Percentiles rank a stretch among this genome's conserved stretches.
Evolutionary conservation across 2,329 filamentous ascomycete species (phyloP).

Genomic region (Monosporascus sp.): DNA sequence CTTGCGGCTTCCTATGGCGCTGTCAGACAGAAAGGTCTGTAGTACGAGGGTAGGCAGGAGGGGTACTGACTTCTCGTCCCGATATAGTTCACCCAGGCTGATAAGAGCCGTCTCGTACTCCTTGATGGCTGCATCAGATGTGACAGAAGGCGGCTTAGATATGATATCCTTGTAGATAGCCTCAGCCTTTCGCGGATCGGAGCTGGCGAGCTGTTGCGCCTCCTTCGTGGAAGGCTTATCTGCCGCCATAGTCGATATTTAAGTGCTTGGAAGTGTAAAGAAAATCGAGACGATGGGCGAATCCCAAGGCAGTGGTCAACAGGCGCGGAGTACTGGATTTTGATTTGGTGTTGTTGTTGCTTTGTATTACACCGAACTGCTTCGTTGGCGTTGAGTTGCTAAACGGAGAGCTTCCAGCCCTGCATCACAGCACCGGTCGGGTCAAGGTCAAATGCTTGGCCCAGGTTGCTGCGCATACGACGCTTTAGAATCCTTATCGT

Average conservation of each 20-base stretch:
- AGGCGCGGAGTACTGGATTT: too few species aligned
- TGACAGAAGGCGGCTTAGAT: constrained; percentile 75
- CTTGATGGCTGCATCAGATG: constrained; percentile 75
- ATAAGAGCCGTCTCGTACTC: constrained; percentile 90
- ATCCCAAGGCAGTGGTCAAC: too few species aligned
- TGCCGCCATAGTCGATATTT: constrained; percentile 19
- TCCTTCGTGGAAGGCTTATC: constrained; percentile 60
- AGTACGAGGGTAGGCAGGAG: background rate
- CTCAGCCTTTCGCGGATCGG: constrained; percentile 79
- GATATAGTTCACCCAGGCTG: constrained; percentile 85
- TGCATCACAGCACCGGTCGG: constrained; percentile 1
- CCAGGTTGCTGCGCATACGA: constrained; percentile 7
- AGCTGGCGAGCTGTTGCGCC: constrained; percentile 77
- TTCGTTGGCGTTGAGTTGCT: too few species aligned
- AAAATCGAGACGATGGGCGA: background rate
- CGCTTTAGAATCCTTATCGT: constrained; percentile 3
- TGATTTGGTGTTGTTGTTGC: too few species aligned
- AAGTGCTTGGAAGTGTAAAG: background rate
- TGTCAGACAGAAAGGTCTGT: background rate
- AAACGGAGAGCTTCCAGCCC: background rate
- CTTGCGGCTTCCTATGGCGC: constrained; percentile 62
- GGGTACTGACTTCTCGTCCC: constrained; percentile 66
- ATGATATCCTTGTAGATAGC: constrained; percentile 85
- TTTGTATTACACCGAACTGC: too few species aligned
- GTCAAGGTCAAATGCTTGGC: background rate